Conservation (phyloP, 2,329 filamentous ascomycete genomes). For the Cadophora malorum region DNA sequence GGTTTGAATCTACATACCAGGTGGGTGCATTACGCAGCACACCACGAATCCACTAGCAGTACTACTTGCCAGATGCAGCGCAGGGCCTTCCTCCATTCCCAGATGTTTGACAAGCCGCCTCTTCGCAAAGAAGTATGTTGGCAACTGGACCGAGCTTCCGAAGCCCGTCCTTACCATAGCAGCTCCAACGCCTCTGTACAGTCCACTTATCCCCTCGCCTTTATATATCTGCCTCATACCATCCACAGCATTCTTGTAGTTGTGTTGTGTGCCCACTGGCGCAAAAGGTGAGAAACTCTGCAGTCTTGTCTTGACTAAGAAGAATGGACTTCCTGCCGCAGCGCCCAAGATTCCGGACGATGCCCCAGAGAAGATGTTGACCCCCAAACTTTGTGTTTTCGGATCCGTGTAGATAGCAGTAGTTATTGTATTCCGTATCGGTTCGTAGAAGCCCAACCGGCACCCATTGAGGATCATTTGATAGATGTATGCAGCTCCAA, state of each 20-base stretch:
- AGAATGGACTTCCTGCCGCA: constrained; percentile 93
- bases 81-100: constrained; percentile 88
- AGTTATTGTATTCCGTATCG: constrained; percentile 77
- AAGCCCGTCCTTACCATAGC: constrained; percentile 97
- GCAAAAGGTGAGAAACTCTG: constrained; percentile 93
- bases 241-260: constrained; percentile 85
- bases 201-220: constrained; percentile 76
- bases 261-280: constrained; percentile 95
- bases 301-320: constrained; percentile 94
- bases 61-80: constrained; percentile 87
- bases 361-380: constrained; percentile 95
- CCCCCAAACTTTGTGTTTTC: constrained; percentile 79
- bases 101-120: constrained; percentile 80
- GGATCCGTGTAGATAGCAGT: constrained; percentile 73
- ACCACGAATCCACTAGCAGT: constrained; percentile 93
- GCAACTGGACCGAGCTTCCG: constrained; percentile 92
- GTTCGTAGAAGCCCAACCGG: constrained; percentile 96
- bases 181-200: constrained; percentile 90
- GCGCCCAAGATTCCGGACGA: constrained; percentile 89
- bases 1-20: constrained; percentile 61
- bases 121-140: constrained; percentile 98
- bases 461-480: constrained; percentile 97
- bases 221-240: constrained; percentile 81
- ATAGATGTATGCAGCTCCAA: constrained; percentile 94
- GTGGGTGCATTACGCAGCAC: constrained; percentile 97